Base-by-base conservation (phyloP, 2,329 filamentous ascomycete species). In the Colletotrichum musae region DNA sequence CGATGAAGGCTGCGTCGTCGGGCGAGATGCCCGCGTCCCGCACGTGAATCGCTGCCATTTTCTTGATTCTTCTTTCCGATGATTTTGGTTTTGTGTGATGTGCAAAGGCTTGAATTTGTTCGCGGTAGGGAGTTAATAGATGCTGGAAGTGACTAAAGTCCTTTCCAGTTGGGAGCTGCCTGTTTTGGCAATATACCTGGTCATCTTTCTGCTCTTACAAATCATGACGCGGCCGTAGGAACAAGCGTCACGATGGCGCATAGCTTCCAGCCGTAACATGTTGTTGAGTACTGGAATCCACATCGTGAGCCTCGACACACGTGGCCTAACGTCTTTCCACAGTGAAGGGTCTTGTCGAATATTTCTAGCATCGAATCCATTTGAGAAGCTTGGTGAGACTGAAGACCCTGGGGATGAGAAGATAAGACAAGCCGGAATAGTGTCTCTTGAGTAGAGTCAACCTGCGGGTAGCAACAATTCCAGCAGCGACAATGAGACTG, bases 1-100 rank as follows among this genome's bases (percentile, higher is more conserved):
- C 63, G 50, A 80, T 75, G 73, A 78, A 77, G 39, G 73, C 63
- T 60, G 72, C 72, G 70, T 79, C 77, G 41, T 73, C 64, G n/a
- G 66, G 70, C 47, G 66, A 63, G 41, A 61, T 59, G 21, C 60
- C 63, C 21, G 71, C 75, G 36, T 76, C 70, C 36, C 76, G 74
- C 41, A 78, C 70, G 58, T 58, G 63, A 58, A 78, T 24, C n/a
- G 45, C 36, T 0, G 24, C 15, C 50, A 26, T 41, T 3, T 3
- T 41, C 39, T 1, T 1, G n/a, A 50, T 3, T 15, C 18, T 36
- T 36, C 18, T 10, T 12, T 10, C 9, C 6, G 21, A 12, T 2
- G 47, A 10, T 4, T 15, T 50, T 2, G n/a, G 3, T 43, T 13
- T n/a, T 43, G 13, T n/a, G 41, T 43, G 15, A n/a, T 43, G 13